These are phyloP conservation scores for Solidago caesia DNA, from an alignment of 129 eudicot genomes.

Conservation along the genomic window DNA sequence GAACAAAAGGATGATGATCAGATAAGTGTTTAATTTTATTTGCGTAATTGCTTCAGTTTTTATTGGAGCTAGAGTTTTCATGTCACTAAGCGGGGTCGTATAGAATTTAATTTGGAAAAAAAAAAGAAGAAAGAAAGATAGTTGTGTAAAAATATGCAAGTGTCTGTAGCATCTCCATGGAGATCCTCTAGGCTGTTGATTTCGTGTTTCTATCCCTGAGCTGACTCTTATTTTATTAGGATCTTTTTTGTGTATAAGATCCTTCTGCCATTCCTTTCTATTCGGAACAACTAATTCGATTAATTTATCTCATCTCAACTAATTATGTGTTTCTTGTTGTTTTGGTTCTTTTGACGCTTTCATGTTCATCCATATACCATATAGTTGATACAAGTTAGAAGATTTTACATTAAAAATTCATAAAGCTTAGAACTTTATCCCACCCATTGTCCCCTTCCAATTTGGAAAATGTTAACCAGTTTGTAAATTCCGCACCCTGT, in stretches of 20 bases:
- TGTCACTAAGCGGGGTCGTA: slow-evolving; percentile 16
- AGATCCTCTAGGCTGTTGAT: slow-evolving; percentile 35
- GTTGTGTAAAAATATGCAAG: slow-evolving; percentile 28
- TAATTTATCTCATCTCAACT: slow-evolving; percentile 24
- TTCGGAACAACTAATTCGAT: slow-evolving; percentile 33
- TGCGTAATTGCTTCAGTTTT: slow-evolving; percentile 20
- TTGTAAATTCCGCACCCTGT: no score
- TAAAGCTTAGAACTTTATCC: no score
- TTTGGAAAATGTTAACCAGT: no score
- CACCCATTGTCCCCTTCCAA: no score
- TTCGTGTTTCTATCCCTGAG: slow-evolving; percentile 36
- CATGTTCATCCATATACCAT: background rate
- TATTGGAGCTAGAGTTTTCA: slow-evolving; percentile 4
- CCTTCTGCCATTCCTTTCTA: slow-evolving; percentile 31
- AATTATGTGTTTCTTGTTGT: background rate
- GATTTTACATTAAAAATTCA: no score
- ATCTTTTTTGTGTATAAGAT: slow-evolving; percentile 44
- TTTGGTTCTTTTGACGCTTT: slow-evolving; percentile 1
- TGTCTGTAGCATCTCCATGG: slow-evolving; percentile 19
- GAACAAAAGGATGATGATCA: slow-evolving; percentile 78
- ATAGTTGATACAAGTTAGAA: no score
- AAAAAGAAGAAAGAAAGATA: slow-evolving; percentile 11
- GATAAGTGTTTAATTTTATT: slow-evolving; percentile 15
- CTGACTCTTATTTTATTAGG: slow-evolving; percentile 35
- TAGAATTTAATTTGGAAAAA: slow-evolving; percentile 18